Percentiles rank a stretch among this genome's conserved stretches.
phyloP scores from a whole-genome alignment of 1,284 basidiomycete species.

The Ceratorhiza oryzae-sativae region DNA sequence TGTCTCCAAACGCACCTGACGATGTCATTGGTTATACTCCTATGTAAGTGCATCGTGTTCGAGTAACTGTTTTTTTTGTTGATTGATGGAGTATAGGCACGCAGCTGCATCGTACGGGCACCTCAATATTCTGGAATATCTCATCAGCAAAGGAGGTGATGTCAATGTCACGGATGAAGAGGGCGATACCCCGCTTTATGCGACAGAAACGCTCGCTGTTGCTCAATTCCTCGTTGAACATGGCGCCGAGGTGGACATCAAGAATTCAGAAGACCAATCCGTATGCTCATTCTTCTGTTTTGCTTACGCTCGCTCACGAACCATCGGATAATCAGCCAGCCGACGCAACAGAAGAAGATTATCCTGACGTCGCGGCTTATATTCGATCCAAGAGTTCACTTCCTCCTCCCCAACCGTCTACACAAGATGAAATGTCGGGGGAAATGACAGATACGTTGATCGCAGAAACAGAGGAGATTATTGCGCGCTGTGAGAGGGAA shows the following conservation, averaged over 20 bases:
- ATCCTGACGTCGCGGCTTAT: conserved; percentile 76
- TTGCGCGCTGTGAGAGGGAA: conserved; percentile 67
- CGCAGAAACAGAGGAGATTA: conserved; percentile 68
- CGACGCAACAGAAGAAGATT: conserved; percentile 77
- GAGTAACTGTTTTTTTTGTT: no score
- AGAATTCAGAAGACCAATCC: conserved; percentile 77
- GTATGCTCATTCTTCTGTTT: conserved; percentile 56
- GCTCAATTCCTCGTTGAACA: conserved; percentile 80
- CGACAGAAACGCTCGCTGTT: conserved; percentile 82
- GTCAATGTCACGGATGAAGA: conserved; percentile 87
- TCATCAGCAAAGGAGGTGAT: conserved; percentile 81
- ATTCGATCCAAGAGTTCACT: conserved; percentile 56
- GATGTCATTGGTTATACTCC: conserved; percentile 87
- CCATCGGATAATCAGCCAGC: conserved; percentile 72
- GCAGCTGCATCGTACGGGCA: conserved; percentile 95
- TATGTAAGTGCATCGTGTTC: no score
- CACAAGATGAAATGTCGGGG: conserved; percentile 72
- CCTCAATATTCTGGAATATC: conserved; percentile 75
- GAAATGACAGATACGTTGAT: conserved; percentile 73
- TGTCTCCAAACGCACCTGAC: conserved; percentile 72
- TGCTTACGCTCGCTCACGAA: background rate
- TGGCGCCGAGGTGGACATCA: conserved; percentile 71
- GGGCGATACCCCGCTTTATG: conserved; percentile 90
- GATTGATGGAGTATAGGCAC: conserved; percentile 61
- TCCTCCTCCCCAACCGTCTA: conserved; percentile 45